phyloP scores from a whole-genome alignment of 306 rosid genomes.

The Cyclanthera cordifolia region DNA sequence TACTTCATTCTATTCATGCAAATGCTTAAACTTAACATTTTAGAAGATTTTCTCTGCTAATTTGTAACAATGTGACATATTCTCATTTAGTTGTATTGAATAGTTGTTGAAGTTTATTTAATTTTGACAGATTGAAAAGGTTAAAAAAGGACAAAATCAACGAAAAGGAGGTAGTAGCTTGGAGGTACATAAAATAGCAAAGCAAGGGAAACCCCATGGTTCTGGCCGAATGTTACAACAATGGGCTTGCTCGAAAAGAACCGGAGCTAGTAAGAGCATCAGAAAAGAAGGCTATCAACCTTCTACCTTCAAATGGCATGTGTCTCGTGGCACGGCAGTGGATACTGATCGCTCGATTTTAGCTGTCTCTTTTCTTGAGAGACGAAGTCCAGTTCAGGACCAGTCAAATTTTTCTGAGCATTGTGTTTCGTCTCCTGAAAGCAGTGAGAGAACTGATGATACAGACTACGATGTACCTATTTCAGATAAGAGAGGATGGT shows the following conservation, averaged over 20 bases:
- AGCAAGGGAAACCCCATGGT: conserved; percentile 23
- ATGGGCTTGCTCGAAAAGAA: conserved; percentile 48
- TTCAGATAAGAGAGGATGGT: conserved; percentile 20
- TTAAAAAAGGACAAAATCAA: conserved; percentile 10
- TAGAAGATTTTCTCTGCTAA: neutral
- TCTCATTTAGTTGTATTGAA: neutral
- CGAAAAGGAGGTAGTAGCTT: conserved; percentile 17
- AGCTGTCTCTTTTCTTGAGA: neutral
- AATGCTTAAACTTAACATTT: neutral
- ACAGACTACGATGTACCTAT: conserved; percentile 15
- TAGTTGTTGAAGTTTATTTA: conserved; percentile 1
- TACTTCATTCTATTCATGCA: neutral
- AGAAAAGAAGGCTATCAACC: conserved; percentile 19
- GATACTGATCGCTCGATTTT: conserved; percentile 17
- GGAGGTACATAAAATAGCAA: conserved; percentile 21
- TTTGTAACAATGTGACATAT: neutral
- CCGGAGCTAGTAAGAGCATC: conserved; percentile 27
- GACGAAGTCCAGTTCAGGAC: conserved; percentile 17
- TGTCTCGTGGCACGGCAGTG: conserved; percentile 10
- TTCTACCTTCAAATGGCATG: conserved; percentile 19
- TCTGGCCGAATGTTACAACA: conserved; percentile 28
- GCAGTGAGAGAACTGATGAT: conserved; percentile 19
- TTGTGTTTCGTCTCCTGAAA: conserved; percentile 27
- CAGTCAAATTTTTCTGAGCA: neutral
- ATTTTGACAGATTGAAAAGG: conserved; percentile 16